These are phyloP conservation scores for Xylariaceae sp. DNA, from an alignment of 2,329 filamentous ascomycete species.

Conservation along the genomic window DNA sequence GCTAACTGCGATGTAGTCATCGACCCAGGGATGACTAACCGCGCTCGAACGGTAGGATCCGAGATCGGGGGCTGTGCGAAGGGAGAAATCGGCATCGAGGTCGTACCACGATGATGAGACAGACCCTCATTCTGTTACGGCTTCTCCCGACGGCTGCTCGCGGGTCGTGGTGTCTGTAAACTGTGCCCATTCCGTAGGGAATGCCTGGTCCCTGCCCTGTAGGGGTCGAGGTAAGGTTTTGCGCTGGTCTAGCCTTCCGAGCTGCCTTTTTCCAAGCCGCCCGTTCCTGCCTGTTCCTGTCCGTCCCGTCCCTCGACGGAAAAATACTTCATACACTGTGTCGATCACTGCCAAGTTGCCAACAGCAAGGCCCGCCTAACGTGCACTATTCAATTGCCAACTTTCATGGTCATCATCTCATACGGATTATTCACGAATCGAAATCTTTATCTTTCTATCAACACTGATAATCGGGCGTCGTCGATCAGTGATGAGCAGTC, in stretches of 20 bases:
- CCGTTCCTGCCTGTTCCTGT: too few relatives aligned
- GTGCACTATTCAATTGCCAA: not conserved
- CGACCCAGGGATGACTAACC: slow-evolving; percentile 4
- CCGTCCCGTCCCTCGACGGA: too few relatives aligned
- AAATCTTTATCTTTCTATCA: not conserved
- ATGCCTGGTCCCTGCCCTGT: too few relatives aligned
- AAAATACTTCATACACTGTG: not conserved
- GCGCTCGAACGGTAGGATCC: slow-evolving; percentile 6
- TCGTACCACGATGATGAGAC: slow-evolving; percentile 10
- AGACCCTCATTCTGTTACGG: not conserved
- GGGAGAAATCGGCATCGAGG: slow-evolving; percentile 6
- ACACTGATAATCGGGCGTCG: too few relatives aligned
- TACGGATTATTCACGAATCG: not conserved
- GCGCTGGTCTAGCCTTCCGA: not conserved
- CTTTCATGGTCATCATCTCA: not conserved
- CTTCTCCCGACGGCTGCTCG: slow-evolving; percentile 11
- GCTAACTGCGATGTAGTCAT: not conserved
- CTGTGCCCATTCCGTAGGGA: too few relatives aligned
- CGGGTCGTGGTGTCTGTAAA: not conserved
- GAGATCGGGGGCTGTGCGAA: slow-evolving; percentile 13
- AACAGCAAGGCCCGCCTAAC: not conserved
- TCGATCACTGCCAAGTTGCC: not conserved
- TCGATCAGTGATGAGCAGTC: too few relatives aligned
- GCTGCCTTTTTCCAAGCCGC: not conserved
- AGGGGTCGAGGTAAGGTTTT: not conserved